Base-by-base conservation (phyloP, 164 flowering plant genomes). In the Macadamia integrifolia region DNA sequence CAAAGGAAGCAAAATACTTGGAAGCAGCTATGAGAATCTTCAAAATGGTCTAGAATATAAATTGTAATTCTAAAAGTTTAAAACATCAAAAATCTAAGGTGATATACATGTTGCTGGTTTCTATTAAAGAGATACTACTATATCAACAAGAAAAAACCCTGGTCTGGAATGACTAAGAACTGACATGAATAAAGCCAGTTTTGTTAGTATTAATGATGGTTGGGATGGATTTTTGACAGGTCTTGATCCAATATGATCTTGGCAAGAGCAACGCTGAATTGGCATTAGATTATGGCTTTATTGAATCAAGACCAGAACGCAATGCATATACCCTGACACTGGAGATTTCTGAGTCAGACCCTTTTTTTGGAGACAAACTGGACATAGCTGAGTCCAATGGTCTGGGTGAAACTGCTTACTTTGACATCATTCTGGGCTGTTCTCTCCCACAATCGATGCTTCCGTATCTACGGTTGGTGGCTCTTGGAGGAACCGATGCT, bases 371-470 rank as follows among this genome's bases (percentile, higher is more conserved):
- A 32, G 97, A 93, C 81, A 93, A 93, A 80, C 86, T 91, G 65
- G 97, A 91, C 74, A 88, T 94, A 67, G 97, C 95, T 3, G 97
- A 94, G 82, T 48, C 83, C 29, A 91, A 90, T 75, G 95, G 93
- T 43, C 67, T 85, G 44, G 85, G 85, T 10, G 85, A 85, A 78
- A 78, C 85, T 72, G 95, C 92, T 42, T 85, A 85, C 67, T 94
- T 94, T 49, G 96, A 94, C 77, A 80, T 94, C 18, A 72, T 84
- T 31, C 64, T 84, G 69, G 93, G 83, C 23, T 76, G 68, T 10
- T 58, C 88, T 72, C 91, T 94, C 69, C 98, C 96, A 49, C 80
- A 78, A 3, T 66, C 57, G 57, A 70, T 94, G 91, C 85, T 94
- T 72, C 92, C 86, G 28, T 91, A 86, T 78, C 79, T 94, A 42